phyloP scores from a whole-genome alignment of 768 basidiomycete genomes.

The Russula griseocarnosa region DNA sequence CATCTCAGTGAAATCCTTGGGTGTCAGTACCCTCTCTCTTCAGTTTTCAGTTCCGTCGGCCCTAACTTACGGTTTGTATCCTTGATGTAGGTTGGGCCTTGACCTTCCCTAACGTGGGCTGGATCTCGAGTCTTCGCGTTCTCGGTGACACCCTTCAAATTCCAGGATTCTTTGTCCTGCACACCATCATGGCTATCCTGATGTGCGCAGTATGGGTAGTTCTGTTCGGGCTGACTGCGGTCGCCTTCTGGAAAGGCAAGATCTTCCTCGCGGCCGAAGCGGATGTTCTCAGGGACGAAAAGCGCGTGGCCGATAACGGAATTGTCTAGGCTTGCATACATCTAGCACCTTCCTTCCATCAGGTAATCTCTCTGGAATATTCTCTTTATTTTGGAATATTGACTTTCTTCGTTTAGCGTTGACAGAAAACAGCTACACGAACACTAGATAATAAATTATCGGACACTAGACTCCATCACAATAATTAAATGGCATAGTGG shows the following conservation, averaged over 20 bases:
- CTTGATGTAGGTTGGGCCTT: conserved; percentile 40
- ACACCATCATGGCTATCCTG: conserved; percentile 40
- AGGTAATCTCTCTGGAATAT: not conserved
- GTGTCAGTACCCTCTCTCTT: conserved; percentile 34
- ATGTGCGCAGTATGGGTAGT: conserved; percentile 43
- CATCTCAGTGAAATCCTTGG: conserved; percentile 45
- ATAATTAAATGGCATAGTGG: not conserved
- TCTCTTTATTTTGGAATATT: not conserved
- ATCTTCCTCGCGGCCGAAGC: conserved; percentile 43
- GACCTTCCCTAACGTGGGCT: conserved; percentile 48
- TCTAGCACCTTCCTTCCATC: not conserved
- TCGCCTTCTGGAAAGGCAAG: conserved; percentile 43
- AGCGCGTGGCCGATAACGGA: not conserved
- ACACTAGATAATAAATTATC: not conserved
- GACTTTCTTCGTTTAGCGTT: not conserved
- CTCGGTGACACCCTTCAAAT: conserved; percentile 43
- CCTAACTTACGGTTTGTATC: not conserved
- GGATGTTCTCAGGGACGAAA: conserved; percentile 42
- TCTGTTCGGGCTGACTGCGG: conserved; percentile 40
- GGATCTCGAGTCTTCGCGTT: conserved; percentile 43
- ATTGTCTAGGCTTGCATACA: conserved; percentile 9
- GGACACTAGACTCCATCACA: not conserved
- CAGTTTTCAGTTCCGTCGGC: not conserved
- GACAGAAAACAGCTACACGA: not conserved
- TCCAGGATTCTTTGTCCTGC: conserved; percentile 39